Base-by-base conservation (phyloP, 75 land plant species). In the Sequoia sempervirens region DNA sequence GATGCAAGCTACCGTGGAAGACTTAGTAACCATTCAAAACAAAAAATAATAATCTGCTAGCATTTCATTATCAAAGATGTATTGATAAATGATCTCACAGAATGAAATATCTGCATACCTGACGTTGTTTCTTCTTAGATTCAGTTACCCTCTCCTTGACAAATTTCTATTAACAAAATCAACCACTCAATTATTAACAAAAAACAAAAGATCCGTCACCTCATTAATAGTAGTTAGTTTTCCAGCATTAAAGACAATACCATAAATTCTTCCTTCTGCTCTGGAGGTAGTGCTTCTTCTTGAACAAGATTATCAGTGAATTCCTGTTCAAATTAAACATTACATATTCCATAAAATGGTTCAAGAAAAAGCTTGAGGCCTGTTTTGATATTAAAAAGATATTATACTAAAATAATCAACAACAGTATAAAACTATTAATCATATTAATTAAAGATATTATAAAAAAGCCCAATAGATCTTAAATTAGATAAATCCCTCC, bases 191-290 rank as follows among this genome's bases (percentile, higher is more conserved):
- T 32, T 32, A 70, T 11, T 28, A 70, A 30, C 8, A 2, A 70
- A 70, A 69, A 70, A 30, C 30, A 70, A 70, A 32, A 30, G 36
- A 68, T 70, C 32, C 2, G 38, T 38, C 0, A 36, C 26, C 28
- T 70, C 32, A 70, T 32, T 30, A 30, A 12, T 70, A 70, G 1
- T 30, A 12, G 36, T 11, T 32, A 30, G 3, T 12, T 70, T 70
- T 32, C 13, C 30, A 12, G 36, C 6, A 30, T 30, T 30, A 37
- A 7, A 4, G 14, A 78, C 17, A 82, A 83, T 80, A 96, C 99
- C 94, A 88, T 93, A 80, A 98, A 98, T n/a, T 85, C 89, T 40
- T 95, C 97, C 85, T 89, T 96, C 79, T 95, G 93, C 50, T 90
- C 92, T 85, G 70, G 87, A 36, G 91, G 78, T 66, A 98, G 84